A percentile compares a stretch with the other conserved stretches of the same genome.
Conservation (phyloP, 2,329 filamentous ascomycete genomes). For the Bipolaris victoriae region DNA sequence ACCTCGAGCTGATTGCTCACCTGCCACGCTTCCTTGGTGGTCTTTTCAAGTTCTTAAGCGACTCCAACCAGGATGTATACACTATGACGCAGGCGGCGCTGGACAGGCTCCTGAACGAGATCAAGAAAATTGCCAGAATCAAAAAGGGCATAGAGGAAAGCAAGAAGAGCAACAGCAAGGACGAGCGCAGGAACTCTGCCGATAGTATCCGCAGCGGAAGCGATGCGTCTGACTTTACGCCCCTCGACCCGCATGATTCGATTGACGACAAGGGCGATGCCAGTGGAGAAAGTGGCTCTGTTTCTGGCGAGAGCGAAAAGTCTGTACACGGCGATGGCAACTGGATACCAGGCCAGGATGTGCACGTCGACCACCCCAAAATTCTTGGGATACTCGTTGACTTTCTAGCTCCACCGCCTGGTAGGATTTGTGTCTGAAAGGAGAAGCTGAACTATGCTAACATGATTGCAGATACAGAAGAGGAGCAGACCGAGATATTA, state of each 20-base stretch:
- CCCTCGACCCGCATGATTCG: slow-evolving; percentile 49
- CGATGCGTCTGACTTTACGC: slow-evolving; percentile 65
- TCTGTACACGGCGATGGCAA: slow-evolving; percentile 74
- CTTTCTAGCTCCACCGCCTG: slow-evolving; percentile 81
- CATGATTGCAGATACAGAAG: slow-evolving; percentile 63
- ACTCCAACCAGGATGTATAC: slow-evolving; percentile 91
- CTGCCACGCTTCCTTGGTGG: slow-evolving; percentile 90
- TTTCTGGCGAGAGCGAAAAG: slow-evolving; percentile 46
- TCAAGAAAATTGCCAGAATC: slow-evolving; percentile 89
- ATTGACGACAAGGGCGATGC: slow-evolving; percentile 61
- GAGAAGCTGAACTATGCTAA: slow-evolving; percentile 17
- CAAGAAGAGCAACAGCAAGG: slow-evolving; percentile 70
- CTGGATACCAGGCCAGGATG: slow-evolving; percentile 97
- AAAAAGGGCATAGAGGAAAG: slow-evolving; percentile 93
- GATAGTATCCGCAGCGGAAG: slow-evolving; percentile 56
- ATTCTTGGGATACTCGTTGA: slow-evolving; percentile 91
- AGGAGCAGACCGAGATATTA: slow-evolving; percentile 72
- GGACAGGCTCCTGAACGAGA: slow-evolving; percentile 89
- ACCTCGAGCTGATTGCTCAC: slow-evolving; percentile 91
- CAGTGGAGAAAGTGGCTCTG: slow-evolving; percentile 44
- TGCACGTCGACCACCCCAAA: slow-evolving; percentile 88
- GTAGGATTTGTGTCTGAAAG: slow-evolving; percentile 55
- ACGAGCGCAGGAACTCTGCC: slow-evolving; percentile 71
- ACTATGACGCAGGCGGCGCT: slow-evolving; percentile 87
- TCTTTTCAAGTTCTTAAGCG: slow-evolving; percentile 88